Evolutionary conservation across 345 rosid species (phyloP), one percentile per base, ranked within the genome.

Genomic region (Noccaea bulbosa): DNA sequence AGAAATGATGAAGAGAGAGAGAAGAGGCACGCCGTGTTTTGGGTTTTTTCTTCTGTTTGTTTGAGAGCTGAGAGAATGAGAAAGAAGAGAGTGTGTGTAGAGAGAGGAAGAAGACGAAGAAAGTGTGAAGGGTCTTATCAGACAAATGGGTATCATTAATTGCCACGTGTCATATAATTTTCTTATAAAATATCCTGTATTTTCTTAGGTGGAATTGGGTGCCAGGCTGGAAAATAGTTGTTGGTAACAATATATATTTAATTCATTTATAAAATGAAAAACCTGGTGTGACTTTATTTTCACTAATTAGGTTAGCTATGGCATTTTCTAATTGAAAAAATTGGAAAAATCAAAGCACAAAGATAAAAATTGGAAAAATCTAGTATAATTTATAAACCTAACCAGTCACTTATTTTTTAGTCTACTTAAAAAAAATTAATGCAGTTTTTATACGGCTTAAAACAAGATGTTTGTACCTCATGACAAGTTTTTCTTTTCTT

Each of bases 91-190:
- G 59, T 10, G 47, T 16, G 40, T 57, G 30, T 22, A 2, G 43
- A 14, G 33, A 2, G 46, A 69, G 2, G 70, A 45, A 7, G 62
- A 44, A 14, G 57, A 32, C 4, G 72, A 44, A 43, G 47, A 34
- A 20, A 45, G 63, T 24, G 46, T 24, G 38, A 30, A 16, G 15
- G 55, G 78, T 57, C 53, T 73, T 58, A 49, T 66, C 66, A 66
- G 14, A 17, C 27, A 66, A 66, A 39, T 65, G 8, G 8, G 10
- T 60, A 24, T 35, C 51, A 24, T 35, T 67, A 27, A 60, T 37
- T 67, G 57, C 63, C 73, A 74, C 78, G 78, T 74, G 78, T 67
- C 30, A 0, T 50, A 10, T 51, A 50, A 15, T 65, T 40, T 39
- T 46, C 1, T 2, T 7, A 46, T 24, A 4, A 8, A n/a, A 16